Percentiles rank a stretch among this genome's conserved stretches.
These are phyloP conservation scores for Petunia hybrid DNA, from an alignment of 305 asterid species.

Conservation along the genomic window DNA sequence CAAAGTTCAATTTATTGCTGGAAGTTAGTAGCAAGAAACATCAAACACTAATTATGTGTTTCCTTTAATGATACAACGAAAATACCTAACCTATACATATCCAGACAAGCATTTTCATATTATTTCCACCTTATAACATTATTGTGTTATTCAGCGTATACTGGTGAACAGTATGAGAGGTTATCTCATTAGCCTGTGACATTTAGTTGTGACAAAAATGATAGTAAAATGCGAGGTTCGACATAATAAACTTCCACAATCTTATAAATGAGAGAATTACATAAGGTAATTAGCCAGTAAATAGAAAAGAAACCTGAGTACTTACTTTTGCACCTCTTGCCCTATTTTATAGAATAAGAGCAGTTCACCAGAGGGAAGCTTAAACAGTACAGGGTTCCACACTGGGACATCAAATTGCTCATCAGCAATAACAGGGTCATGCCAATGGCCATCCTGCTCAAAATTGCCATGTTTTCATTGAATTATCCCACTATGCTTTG, in stretches of 20 bases:
- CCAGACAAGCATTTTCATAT: neutral
- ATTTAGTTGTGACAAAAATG: neutral
- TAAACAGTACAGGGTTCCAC: constrained; percentile 94
- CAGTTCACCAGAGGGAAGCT: constrained; percentile 73
- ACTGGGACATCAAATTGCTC: constrained; percentile 71
- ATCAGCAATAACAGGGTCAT: constrained; percentile 72
- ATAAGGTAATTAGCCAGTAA: neutral
- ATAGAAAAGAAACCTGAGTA: constrained; percentile 30
- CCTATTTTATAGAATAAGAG: constrained; percentile 86
- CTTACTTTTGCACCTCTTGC: constrained; percentile 85
- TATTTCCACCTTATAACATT: neutral
- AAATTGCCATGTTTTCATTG: neutral
- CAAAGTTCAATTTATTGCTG: neutral
- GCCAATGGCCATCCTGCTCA: constrained; percentile 79
- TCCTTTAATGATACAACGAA: neutral
- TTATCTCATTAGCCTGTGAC: neutral
- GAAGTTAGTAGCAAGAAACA: neutral
- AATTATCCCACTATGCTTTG: too few species aligned
- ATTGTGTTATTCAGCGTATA: neutral
- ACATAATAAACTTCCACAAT: neutral
- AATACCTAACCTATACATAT: neutral
- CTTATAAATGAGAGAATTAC: neutral
- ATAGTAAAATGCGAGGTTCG: neutral
- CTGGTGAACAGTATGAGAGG: neutral
- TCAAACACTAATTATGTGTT: neutral